Conservation (phyloP, 768 basidiomycete species). For the Leccinum arenicola region DNA sequence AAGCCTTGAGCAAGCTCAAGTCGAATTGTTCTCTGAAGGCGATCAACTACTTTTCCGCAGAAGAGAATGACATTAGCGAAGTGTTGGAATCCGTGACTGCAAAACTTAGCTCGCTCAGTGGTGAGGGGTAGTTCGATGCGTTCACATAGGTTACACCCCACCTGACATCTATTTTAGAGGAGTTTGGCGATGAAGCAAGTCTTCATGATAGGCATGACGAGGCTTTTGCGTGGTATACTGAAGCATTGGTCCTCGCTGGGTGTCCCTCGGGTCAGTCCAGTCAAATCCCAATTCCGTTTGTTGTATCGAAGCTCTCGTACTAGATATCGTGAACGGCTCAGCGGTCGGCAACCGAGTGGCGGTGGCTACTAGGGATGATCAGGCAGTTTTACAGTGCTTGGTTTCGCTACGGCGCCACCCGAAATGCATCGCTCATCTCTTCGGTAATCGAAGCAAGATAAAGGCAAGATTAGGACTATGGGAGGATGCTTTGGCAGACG, state of each 20-base stretch:
- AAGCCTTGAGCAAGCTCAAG: constrained; percentile 4
- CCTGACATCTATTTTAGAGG: constrained; percentile 3
- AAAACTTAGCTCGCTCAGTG: constrained; percentile 11
- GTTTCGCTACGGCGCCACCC: background rate
- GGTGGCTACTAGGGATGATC: no score
- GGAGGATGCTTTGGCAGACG: constrained; percentile 5
- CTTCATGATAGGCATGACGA: background rate
- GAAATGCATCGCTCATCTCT: constrained; percentile 3
- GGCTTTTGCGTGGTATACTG: constrained; percentile 14
- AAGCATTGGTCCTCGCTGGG: constrained; percentile 6
- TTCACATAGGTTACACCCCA: background rate
- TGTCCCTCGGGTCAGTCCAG: constrained; percentile 3
- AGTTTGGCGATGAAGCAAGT: constrained; percentile 10
- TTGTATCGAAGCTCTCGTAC: background rate
- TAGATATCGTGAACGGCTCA: background rate
- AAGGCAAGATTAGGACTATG: background rate
- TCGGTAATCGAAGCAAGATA: constrained; percentile 7
- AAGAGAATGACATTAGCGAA: background rate
- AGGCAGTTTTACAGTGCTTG: background rate
- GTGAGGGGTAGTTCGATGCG: constrained; percentile 1
- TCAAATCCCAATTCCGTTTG: background rate
- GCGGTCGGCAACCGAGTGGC: no score
- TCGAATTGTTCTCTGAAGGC: background rate
- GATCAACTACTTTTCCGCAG: background rate
- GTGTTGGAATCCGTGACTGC: constrained; percentile 2